These are phyloP conservation scores for Datisca glomerata DNA, from an alignment of 306 rosid genomes.

Conservation along the genomic window DNA sequence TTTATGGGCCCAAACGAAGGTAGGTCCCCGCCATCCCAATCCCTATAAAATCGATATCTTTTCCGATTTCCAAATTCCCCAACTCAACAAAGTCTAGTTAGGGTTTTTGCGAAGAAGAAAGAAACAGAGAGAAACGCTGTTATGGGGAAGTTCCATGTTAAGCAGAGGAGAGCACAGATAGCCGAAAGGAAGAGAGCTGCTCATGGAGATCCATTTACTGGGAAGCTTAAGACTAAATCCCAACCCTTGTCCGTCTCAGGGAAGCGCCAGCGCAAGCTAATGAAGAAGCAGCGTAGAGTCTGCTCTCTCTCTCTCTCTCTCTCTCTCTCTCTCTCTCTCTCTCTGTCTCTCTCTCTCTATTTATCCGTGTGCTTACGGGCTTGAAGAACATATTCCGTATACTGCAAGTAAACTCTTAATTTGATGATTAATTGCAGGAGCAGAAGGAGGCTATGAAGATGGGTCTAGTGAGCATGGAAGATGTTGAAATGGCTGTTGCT, in stretches of 20 bases:
- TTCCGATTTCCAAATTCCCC: no score
- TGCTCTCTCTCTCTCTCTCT: neutral
- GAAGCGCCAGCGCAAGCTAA: constrained; percentile 91
- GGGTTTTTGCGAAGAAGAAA: neutral
- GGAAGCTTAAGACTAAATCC: constrained; percentile 47
- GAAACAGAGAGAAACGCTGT: constrained; percentile 1
- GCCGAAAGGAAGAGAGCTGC: constrained; percentile 57
- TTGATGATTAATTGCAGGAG: constrained; percentile 29
- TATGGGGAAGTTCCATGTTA: constrained; percentile 91
- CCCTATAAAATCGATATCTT: no score
- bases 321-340: neutral
- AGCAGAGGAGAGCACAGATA: constrained; percentile 46
- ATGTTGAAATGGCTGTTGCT: constrained; percentile 76
- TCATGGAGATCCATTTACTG: constrained; percentile 61
- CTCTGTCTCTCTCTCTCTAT: neutral
- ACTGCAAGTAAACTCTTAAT: no score
- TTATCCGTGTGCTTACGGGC: neutral
- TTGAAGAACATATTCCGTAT: no score
- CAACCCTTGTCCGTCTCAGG: constrained; percentile 55
- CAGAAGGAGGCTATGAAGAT: constrained; percentile 56
- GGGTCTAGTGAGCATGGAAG: constrained; percentile 65
- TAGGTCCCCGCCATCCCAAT: no score
- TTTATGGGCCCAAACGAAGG: no score
- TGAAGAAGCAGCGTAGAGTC: constrained; percentile 72
- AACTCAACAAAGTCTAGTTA: no score